phyloP scores from a whole-genome alignment of 306 rosid genomes.

The Prinsepia uniflora region DNA sequence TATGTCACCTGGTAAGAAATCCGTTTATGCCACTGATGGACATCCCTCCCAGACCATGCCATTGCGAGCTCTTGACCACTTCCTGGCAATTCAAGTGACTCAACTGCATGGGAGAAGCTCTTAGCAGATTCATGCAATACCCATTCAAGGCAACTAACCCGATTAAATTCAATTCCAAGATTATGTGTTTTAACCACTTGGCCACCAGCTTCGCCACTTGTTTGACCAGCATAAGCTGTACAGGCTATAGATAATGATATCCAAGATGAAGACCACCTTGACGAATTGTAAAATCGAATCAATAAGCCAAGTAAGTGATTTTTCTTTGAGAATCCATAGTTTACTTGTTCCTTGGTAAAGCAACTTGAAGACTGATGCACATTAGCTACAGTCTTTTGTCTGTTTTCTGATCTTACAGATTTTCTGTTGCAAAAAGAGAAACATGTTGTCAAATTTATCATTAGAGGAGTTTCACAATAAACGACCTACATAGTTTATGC shows the following conservation, averaged over 20 bases:
- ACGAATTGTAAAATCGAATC: slow-evolving; percentile 28
- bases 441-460: slow-evolving; percentile 18
- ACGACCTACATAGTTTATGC: neutral
- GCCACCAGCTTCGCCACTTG: slow-evolving; percentile 27
- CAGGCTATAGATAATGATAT: slow-evolving; percentile 28
- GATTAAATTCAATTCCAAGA: slow-evolving; percentile 31
- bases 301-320: slow-evolving; percentile 26
- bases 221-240: slow-evolving; percentile 28
- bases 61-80: slow-evolving; percentile 55
- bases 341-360: slow-evolving; percentile 34
- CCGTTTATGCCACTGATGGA: slow-evolving; percentile 52
- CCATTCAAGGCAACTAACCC: slow-evolving; percentile 50
- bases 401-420: slow-evolving; percentile 34
- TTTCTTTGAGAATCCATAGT: slow-evolving; percentile 23
- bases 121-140: slow-evolving; percentile 56
- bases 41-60: slow-evolving; percentile 81
- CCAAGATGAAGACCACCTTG: slow-evolving; percentile 32
- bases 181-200: slow-evolving; percentile 19
- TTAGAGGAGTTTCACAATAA: neutral
- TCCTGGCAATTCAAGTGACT: slow-evolving; percentile 46
- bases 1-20: slow-evolving; percentile 50
- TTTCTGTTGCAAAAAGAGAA: slow-evolving; percentile 30
- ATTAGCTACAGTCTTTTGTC: slow-evolving; percentile 23
- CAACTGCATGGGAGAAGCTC: slow-evolving; percentile 56
- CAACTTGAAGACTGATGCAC: slow-evolving; percentile 29